phyloP scores from a whole-genome alignment of 1,139 yeast genomes.

The Geotrichum restrictum region DNA sequence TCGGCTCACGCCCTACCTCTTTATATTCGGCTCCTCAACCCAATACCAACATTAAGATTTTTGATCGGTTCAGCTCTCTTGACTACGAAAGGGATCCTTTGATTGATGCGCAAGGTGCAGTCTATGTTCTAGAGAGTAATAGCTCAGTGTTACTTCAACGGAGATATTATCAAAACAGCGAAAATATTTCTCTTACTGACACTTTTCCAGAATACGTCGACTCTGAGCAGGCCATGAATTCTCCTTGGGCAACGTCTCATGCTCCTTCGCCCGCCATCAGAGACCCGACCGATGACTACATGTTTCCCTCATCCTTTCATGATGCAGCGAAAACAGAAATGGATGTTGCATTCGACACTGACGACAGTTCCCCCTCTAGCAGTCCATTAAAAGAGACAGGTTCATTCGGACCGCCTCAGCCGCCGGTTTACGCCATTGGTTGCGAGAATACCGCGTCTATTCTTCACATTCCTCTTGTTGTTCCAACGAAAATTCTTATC shows the following conservation, averaged over 20 bases:
- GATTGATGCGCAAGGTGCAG: conserved; percentile 35
- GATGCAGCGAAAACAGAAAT: conserved; percentile 22
- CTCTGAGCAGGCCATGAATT: conserved; percentile 33
- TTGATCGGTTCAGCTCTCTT: conserved; percentile 31
- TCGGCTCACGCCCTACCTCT: conserved; percentile 18
- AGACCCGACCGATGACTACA: conserved; percentile 27
- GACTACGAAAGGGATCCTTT: conserved; percentile 37
- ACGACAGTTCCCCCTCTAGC: conserved; percentile 7
- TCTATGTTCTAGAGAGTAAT: conserved; percentile 32
- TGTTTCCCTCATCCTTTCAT: conserved; percentile 26
- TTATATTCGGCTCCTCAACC: conserved; percentile 16
- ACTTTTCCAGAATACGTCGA: conserved; percentile 30
- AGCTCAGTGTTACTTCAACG: conserved; percentile 33
- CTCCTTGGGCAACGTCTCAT: conserved; percentile 38
- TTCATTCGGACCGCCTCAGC: neutral
- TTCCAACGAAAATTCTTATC: conserved; percentile 21
- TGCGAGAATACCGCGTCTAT: conserved; percentile 36
- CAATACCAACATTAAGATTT: conserved; percentile 23
- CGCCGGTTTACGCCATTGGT: conserved; percentile 31
- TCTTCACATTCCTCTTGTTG: conserved; percentile 35
- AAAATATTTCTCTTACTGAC: conserved; percentile 9
- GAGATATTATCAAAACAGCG: conserved; percentile 24
- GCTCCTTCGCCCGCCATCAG: conserved; percentile 38
- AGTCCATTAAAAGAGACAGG: conserved; percentile 1
- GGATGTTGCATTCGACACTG: conserved; percentile 30